Evolutionary conservation across 331 rosid genomes (phyloP).

Genomic region (Telfairia occidentalis): DNA sequence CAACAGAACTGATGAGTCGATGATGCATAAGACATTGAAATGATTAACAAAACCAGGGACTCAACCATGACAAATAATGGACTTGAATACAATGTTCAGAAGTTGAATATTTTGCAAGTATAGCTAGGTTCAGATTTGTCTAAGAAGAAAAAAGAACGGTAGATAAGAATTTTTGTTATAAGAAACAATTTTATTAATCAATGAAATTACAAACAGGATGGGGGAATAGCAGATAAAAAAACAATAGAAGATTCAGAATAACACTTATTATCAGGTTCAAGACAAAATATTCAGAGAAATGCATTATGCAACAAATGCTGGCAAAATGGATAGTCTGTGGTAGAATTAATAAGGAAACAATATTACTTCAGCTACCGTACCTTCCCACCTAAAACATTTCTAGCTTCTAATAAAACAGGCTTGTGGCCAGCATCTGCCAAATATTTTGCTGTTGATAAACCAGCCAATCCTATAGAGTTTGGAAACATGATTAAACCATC

Average conservation of each 20-base stretch:
- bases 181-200: no score
- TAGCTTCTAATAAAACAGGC: constrained; percentile 76
- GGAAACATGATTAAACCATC: constrained; percentile 5
- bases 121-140: background rate
- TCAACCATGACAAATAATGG: background rate
- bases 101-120: background rate
- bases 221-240: no score
- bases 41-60: background rate
- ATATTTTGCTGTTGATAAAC: constrained; percentile 90
- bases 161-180: no score
- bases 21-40: background rate
- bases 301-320: background rate
- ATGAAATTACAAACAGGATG: no score
- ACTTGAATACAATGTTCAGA: background rate
- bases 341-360: background rate
- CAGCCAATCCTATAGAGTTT: constrained; percentile 72
- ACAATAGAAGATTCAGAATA: background rate
- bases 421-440: constrained; percentile 98
- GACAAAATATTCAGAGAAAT: background rate
- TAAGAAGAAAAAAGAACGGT: background rate
- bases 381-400: constrained; percentile 99
- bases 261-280: background rate
- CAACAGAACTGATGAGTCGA: background rate
- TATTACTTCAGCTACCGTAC: constrained; percentile 18
- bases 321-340: background rate